These are phyloP conservation scores for Didymella exigua DNA, from an alignment of 2,329 filamentous ascomycete species.

Conservation along the genomic window DNA sequence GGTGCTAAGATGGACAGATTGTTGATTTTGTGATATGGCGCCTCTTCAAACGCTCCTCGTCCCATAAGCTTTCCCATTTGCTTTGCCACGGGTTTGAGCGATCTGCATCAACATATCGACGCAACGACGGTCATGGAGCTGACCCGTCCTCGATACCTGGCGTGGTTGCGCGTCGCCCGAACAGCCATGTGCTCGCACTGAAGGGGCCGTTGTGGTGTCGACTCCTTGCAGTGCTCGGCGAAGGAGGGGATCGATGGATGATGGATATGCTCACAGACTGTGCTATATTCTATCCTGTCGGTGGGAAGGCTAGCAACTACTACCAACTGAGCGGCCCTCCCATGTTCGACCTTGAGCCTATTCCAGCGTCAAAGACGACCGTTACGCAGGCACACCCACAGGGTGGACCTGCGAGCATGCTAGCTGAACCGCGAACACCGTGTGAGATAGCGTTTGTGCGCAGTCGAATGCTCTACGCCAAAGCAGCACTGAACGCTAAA, in stretches of 20 bases:
- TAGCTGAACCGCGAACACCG: slow-evolving; percentile 37
- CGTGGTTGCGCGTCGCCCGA: slow-evolving; percentile 67
- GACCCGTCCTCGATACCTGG: slow-evolving; percentile 65
- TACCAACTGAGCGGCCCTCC: slow-evolving; percentile 78
- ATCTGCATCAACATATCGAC: slow-evolving; percentile 37
- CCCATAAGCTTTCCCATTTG: slow-evolving; percentile 69
- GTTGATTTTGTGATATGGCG: slow-evolving; percentile 68
- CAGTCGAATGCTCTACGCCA: slow-evolving; percentile 84
- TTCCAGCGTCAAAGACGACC: not conserved
- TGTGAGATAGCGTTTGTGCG: slow-evolving; percentile 76
- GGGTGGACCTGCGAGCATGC: not conserved
- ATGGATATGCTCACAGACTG: slow-evolving; percentile 76
- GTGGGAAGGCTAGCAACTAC: slow-evolving; percentile 67
- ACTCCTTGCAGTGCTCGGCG: slow-evolving; percentile 74
- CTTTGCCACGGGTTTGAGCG: slow-evolving; percentile 83
- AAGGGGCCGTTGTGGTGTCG: slow-evolving; percentile 76
- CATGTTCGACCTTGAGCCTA: slow-evolving; percentile 54
- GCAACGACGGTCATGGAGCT: slow-evolving; percentile 38
- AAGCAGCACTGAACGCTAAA: slow-evolving; percentile 70
- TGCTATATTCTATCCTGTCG: slow-evolving; percentile 72
- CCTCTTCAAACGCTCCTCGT: slow-evolving; percentile 67
- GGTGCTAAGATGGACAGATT: slow-evolving; percentile 45
- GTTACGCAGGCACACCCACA: not conserved
- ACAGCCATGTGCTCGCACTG: slow-evolving; percentile 71
- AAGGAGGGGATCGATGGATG: slow-evolving; percentile 77